phyloP scores from a whole-genome alignment of 768 basidiomycete species.

The Leccinum aurantiacum region DNA sequence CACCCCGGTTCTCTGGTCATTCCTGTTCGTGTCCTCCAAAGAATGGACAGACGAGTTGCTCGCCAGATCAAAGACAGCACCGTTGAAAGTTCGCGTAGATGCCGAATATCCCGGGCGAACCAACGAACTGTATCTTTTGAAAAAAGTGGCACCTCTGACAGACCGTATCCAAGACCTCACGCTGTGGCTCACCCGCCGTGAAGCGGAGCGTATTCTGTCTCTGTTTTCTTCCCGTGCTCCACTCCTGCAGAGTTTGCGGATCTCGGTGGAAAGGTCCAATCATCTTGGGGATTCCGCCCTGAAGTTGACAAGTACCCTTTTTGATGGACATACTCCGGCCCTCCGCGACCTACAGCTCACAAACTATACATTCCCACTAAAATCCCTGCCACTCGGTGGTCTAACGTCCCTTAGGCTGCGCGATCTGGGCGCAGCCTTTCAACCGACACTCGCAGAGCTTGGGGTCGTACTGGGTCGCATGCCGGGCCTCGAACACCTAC shows the following conservation, averaged over 20 bases:
- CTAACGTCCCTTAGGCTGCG: slow-evolving; percentile 40
- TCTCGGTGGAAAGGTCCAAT: slow-evolving; percentile 20
- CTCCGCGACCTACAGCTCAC: slow-evolving; percentile 39
- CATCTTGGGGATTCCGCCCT: slow-evolving; percentile 20
- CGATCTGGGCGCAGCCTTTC: slow-evolving; percentile 24
- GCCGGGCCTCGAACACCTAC: slow-evolving; percentile 35
- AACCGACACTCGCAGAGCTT: slow-evolving; percentile 35
- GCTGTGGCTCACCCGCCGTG: slow-evolving; percentile 21
- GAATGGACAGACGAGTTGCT: slow-evolving; percentile 45
- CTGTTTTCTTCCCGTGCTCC: slow-evolving; percentile 29
- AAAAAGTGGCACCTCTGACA: slow-evolving; percentile 32
- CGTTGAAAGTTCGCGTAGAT: slow-evolving; percentile 23
- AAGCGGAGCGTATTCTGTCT: slow-evolving; percentile 28
- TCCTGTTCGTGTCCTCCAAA: slow-evolving; percentile 33
- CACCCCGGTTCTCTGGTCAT: slow-evolving; percentile 43
- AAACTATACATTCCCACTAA: slow-evolving; percentile 37
- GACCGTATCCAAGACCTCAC: slow-evolving; percentile 36
- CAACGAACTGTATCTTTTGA: slow-evolving; percentile 31
- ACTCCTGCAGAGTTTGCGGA: slow-evolving; percentile 33
- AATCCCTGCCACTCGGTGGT: slow-evolving; percentile 34
- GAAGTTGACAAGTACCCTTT: slow-evolving; percentile 27
- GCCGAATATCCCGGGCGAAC: slow-evolving; percentile 29
- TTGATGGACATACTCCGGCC: slow-evolving; percentile 34
- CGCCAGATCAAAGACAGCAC: slow-evolving; percentile 43
- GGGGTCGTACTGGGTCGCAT: slow-evolving; percentile 35